These are phyloP conservation scores for Solanum peruvianum DNA, from an alignment of 257 asterid genomes.

Conservation along the genomic window DNA sequence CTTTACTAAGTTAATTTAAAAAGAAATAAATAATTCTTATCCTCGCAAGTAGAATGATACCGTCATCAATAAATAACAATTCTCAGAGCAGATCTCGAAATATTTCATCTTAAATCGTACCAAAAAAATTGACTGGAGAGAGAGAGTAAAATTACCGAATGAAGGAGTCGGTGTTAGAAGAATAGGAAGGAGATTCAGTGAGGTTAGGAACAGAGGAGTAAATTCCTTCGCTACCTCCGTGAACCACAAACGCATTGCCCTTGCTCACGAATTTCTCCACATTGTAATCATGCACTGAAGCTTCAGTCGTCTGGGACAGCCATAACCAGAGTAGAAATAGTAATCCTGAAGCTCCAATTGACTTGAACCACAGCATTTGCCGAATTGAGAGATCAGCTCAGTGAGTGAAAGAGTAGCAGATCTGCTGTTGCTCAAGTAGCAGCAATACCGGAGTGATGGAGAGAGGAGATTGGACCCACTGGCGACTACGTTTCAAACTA, in stretches of 20 bases:
- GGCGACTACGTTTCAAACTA: neutral
- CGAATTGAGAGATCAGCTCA: constrained; percentile 4
- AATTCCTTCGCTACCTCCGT: constrained; percentile 95
- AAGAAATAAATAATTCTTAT: too few relatives aligned
- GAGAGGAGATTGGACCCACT: neutral
- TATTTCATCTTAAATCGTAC: neutral
- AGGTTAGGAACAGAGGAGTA: constrained; percentile 56
- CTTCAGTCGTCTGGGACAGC: constrained; percentile 22
- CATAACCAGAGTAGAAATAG: neutral
- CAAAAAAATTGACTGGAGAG: neutral
- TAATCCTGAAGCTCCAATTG: constrained; percentile 1
- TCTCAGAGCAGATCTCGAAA: neutral
- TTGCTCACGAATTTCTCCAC: constrained; percentile 44
- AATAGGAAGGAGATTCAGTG: constrained; percentile 30
- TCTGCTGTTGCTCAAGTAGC: neutral
- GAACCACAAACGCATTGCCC: constrained; percentile 86
- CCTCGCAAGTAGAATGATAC: neutral
- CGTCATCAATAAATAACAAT: neutral
- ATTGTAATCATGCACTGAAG: constrained; percentile 75
- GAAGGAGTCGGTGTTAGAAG: constrained; percentile 57
- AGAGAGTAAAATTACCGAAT: constrained; percentile 39
- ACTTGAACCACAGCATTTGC: constrained; percentile 1
- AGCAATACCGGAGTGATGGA: neutral
- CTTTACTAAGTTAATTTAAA: neutral
- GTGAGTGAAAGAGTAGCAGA: neutral